Base-by-base conservation (phyloP, 768 basidiomycete species). In the Auriscalpium orientale region DNA sequence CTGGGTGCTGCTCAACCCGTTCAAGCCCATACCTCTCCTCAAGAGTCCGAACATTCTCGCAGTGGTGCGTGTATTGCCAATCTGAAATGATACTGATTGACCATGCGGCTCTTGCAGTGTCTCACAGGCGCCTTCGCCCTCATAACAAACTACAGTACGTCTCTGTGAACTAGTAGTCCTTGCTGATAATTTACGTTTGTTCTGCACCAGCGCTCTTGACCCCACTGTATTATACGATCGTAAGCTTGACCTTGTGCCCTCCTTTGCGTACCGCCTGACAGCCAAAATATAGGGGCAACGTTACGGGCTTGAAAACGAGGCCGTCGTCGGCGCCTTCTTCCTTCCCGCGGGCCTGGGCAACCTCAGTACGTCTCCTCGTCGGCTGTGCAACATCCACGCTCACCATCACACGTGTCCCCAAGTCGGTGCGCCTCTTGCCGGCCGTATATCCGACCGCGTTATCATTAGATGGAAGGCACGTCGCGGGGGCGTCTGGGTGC, bases 151-250 rank as follows among this genome's bases (percentile, higher is more conserved):
- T 69, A 52, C 47, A 62, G 67, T 69, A 72, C 33, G 82, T 78
- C 40, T 43, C 9, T 28, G 4, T 28, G 2, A 28, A 28, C 28
- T 28, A 28, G 40, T 6, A 8, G n/a, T n/a, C n/a, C 40, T 43
- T 7, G 7, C 18, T 8, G 40, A 3, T 7, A 2, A 18, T 43
- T 43, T 43, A 43, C 1, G 3, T 43, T 8, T 2, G 15, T 43
- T 18, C 13, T 3, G 40, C 40, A 13, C 15, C 28, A 72, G 76
- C 60, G 10, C 63, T 87, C 2, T 64, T 87, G 49, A 66, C 84
- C 12, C 87, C 87, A 0, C 68, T 89, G 7, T 76, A 84, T 0
- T 85, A 81, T 58, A 88, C 85, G 0, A 74, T 89, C 33, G 87
- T 87, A 58, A 59, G 81, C 40, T 43, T 2, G 4, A 28, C 28